A percentile compares a stretch with the other conserved stretches of the same genome.
Evolutionary conservation across 2,329 filamentous ascomycete genomes (phyloP).

Genomic region (Acrocalymma vagum): DNA sequence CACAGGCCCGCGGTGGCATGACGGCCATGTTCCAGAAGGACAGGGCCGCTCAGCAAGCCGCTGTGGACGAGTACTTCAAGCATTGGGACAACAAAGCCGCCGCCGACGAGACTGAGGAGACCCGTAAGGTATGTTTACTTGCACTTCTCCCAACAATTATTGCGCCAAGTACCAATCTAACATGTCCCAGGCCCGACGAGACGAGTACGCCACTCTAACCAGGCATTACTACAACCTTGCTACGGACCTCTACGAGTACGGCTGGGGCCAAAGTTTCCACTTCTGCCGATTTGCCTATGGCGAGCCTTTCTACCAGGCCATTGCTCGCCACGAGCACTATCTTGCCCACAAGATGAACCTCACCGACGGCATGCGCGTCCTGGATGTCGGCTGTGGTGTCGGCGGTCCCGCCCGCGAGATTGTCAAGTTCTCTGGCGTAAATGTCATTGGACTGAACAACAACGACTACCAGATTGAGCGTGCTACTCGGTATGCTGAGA

Average conservation of each 20-base stretch:
- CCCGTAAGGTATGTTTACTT: conserved; percentile 76
- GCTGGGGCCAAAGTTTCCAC: conserved; percentile 96
- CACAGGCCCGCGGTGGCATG: conserved; percentile 75
- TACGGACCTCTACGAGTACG: conserved; percentile 96
- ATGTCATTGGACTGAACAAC: conserved; percentile 95
- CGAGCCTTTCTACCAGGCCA: conserved; percentile 89
- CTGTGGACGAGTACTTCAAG: conserved; percentile 93
- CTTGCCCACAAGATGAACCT: conserved; percentile 89
- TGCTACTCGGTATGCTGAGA: conserved; percentile 82
- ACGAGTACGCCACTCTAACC: conserved; percentile 92
- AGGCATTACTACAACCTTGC: conserved; percentile 97
- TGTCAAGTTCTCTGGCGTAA: conserved; percentile 90
- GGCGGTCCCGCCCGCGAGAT: conserved; percentile 96
- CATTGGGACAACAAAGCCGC: conserved; percentile 90
- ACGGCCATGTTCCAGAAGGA: conserved; percentile 88
- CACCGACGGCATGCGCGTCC: conserved; percentile 84
- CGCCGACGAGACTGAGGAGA: conserved; percentile 82
- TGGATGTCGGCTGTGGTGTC: conserved; percentile 97
- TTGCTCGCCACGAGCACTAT: conserved; percentile 97
- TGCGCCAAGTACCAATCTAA: no score
- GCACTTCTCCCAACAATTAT: no score
- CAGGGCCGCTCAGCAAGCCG: conserved; percentile 77
- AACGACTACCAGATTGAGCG: conserved; percentile 99
- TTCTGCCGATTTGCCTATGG: conserved; percentile 92
- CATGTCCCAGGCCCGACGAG: conserved; percentile 73